Conservation (phyloP, 345 rosid genomes). For the Erysimum cheiranthoides region DNA sequence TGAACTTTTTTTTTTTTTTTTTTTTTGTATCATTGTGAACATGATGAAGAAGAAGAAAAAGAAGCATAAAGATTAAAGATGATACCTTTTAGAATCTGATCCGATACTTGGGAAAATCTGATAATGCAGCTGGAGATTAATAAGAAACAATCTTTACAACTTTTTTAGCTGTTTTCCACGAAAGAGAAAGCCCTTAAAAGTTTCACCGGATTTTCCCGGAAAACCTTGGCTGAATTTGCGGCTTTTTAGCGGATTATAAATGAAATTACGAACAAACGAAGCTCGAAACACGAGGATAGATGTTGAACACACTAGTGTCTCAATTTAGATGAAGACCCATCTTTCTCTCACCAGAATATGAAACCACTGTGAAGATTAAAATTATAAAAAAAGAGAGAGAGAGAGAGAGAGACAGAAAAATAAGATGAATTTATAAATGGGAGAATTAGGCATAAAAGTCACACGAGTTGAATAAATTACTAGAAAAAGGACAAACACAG, state of each 20-base stretch:
- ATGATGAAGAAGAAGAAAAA: not conserved
- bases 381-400: not conserved
- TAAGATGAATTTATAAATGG: not conserved
- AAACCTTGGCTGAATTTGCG: constrained; percentile 32
- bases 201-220: constrained; percentile 35
- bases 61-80: constrained; percentile 17
- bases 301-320: constrained; percentile 39
- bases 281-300: constrained; percentile 27
- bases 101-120: constrained; percentile 31
- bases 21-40: not conserved
- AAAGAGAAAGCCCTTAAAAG: not conserved
- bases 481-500: not conserved
- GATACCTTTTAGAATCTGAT: constrained; percentile 44
- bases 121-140: constrained; percentile 39
- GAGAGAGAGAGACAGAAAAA: not conserved
- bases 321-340: constrained; percentile 33
- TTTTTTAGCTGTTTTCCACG: constrained; percentile 47
- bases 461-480: constrained; percentile 28
- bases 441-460: constrained; percentile 33
- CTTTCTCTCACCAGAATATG: constrained; percentile 38
- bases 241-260: constrained; percentile 22
- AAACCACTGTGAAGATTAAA: constrained; percentile 13
- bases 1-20: constrained; percentile 10
- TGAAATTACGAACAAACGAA: constrained; percentile 3
- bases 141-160: constrained; percentile 15